Evolutionary conservation across 83 land plant genomes (phyloP).

Genomic region (Diphasiastrum complanatum): DNA sequence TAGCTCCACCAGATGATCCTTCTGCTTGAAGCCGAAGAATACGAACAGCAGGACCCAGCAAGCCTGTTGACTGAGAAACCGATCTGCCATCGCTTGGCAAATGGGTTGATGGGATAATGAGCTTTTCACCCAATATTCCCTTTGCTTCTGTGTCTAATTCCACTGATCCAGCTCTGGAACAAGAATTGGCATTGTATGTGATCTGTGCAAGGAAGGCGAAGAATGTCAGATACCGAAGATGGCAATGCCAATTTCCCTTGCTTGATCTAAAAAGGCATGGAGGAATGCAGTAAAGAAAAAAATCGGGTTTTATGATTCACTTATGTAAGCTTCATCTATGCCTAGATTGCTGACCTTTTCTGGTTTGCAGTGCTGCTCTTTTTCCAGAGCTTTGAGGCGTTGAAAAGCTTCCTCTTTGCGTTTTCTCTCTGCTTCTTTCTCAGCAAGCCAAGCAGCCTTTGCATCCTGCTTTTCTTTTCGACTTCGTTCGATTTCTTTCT

Average conservation of each 20-base stretch:
- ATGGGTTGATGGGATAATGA: neutral
- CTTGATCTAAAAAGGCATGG: no score
- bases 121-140: no score
- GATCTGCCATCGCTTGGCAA: neutral
- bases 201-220: no score
- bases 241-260: no score
- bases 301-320: constrained; percentile 5
- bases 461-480: constrained; percentile 29
- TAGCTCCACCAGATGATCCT: neutral
- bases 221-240: no score
- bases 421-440: constrained; percentile 29
- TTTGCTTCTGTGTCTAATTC: no score
- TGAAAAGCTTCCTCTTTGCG: constrained; percentile 27
- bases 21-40: constrained; percentile 5
- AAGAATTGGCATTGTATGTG: no score
- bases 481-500: constrained; percentile 36
- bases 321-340: neutral
- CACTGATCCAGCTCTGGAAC: no score
- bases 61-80: neutral
- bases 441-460: constrained; percentile 29
- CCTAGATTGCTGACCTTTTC: constrained; percentile 5
- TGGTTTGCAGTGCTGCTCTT: constrained; percentile 13
- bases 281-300: no score
- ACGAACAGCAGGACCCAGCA: constrained; percentile 11
- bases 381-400: constrained; percentile 17